phyloP scores from a whole-genome alignment of 345 rosid species.

The Rhodomyrtus tomentosa region DNA sequence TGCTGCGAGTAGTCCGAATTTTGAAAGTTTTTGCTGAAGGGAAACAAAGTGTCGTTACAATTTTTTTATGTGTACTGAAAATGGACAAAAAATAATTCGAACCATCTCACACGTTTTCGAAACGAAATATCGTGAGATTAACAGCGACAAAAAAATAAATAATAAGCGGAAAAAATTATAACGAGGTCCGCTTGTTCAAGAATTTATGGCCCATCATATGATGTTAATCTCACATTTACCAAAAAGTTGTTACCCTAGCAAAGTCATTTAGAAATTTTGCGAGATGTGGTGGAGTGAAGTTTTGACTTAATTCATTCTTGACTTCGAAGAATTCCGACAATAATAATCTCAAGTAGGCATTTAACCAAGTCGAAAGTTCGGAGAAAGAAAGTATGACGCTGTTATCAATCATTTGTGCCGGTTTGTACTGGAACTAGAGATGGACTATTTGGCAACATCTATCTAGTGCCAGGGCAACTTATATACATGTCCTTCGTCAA shows the following conservation, averaged over 20 bases:
- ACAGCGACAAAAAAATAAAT: too few relatives aligned
- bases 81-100: background rate
- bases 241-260: too few relatives aligned
- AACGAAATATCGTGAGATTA: too few relatives aligned
- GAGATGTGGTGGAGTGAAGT: background rate
- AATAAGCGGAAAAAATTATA: too few relatives aligned
- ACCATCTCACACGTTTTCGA: too few relatives aligned
- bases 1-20: background rate
- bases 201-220: too few relatives aligned
- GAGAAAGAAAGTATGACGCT: background rate
- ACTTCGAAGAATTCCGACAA: accelerated
- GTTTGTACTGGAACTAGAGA: background rate
- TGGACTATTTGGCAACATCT: background rate
- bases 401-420: background rate
- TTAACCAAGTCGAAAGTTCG: background rate
- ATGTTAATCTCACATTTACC: too few relatives aligned
- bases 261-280: background rate
- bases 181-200: too few relatives aligned
- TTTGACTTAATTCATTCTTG: background rate
- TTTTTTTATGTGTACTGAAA: background rate
- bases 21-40: background rate
- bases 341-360: background rate
- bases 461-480: background rate
- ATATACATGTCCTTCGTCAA: background rate
- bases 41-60: background rate